Evolutionary conservation across 257 asterid genomes (phyloP).

Genomic region (Penstemon eatonii): DNA sequence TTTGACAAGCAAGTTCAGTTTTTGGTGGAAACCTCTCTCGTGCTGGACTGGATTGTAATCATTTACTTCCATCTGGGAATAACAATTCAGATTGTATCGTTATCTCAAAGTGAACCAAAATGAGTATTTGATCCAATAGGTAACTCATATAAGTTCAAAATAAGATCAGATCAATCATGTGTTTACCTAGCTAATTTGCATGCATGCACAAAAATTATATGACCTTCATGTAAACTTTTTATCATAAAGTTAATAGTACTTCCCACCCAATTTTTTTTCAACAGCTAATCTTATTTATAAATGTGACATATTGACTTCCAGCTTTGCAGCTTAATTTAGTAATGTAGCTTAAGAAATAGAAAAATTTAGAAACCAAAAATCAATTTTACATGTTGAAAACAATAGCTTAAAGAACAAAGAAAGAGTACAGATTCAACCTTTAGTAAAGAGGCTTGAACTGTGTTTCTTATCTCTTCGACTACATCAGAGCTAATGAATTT

Average conservation of each 20-base stretch:
- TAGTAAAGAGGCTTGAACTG: conserved; percentile 62
- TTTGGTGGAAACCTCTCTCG: conserved; percentile 86
- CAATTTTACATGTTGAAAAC: conserved; percentile 15
- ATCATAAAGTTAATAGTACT: conserved; percentile 15
- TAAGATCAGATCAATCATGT: conserved; percentile 17
- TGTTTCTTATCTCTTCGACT: conserved; percentile 56
- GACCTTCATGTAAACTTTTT: background rate
- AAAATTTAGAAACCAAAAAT: conserved; percentile 11
- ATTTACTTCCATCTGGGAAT: conserved; percentile 68
- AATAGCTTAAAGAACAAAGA: conserved; percentile 21
- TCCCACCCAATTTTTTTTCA: background rate
- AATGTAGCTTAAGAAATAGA: conserved; percentile 3
- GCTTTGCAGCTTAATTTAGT: conserved; percentile 3
- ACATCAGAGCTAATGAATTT: conserved; percentile 35
- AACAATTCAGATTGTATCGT: conserved; percentile 26
- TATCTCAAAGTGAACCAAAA: conserved; percentile 12
- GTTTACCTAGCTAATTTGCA: background rate
- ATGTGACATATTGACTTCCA: conserved; percentile 10
- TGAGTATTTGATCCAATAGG: background rate
- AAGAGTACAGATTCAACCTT: conserved; percentile 51
- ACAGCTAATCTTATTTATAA: conserved; percentile 2
- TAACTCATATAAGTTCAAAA: conserved; percentile 1
- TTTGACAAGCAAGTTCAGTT: conserved; percentile 79
- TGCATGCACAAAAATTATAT: background rate
- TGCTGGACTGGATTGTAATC: conserved; percentile 78